A percentile compares a stretch with the other conserved stretches of the same genome.
phyloP scores from a whole-genome alignment of 2,329 filamentous ascomycete genomes.

The Talaromyces sp. region DNA sequence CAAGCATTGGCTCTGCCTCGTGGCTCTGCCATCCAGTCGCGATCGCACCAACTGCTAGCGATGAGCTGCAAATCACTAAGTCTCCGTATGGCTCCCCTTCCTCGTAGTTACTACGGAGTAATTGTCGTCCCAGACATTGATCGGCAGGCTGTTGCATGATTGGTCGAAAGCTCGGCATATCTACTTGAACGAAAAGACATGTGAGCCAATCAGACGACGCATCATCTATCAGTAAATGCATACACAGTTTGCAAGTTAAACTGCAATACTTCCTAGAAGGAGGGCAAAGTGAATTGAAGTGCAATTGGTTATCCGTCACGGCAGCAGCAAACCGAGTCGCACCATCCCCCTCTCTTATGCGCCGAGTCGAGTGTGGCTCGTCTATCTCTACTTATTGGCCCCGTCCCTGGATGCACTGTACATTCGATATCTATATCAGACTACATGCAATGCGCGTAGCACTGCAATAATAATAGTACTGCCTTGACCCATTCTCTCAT shows the following conservation, averaged over 20 bases:
- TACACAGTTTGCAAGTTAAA: not conserved
- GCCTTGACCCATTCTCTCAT: not conserved
- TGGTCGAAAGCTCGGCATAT: not conserved
- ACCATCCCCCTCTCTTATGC: not conserved
- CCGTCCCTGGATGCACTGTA: not conserved
- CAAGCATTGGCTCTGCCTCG: not conserved
- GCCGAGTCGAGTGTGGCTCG: slow-evolving; percentile 1
- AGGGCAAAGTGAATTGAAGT: not conserved
- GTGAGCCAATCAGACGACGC: not conserved
- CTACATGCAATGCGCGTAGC: not conserved
- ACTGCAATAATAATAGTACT: not conserved
- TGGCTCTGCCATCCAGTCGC: not conserved
- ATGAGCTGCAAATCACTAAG: not conserved
- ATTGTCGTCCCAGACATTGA: not conserved
- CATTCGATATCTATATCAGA: not conserved
- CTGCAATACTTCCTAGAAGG: not conserved
- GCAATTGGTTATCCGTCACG: not conserved
- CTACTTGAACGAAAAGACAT: not conserved
- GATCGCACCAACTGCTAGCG: not conserved
- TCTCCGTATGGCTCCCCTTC: not conserved
- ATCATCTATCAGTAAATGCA: too few relatives aligned
- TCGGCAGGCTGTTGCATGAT: not conserved
- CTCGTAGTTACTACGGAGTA: too few relatives aligned
- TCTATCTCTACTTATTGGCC: not conserved
- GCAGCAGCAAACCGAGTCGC: not conserved